Evolutionary conservation across 495 filamentous ascomycete species (phyloP).

Genomic region (Beverwykella pulmonaria): DNA sequence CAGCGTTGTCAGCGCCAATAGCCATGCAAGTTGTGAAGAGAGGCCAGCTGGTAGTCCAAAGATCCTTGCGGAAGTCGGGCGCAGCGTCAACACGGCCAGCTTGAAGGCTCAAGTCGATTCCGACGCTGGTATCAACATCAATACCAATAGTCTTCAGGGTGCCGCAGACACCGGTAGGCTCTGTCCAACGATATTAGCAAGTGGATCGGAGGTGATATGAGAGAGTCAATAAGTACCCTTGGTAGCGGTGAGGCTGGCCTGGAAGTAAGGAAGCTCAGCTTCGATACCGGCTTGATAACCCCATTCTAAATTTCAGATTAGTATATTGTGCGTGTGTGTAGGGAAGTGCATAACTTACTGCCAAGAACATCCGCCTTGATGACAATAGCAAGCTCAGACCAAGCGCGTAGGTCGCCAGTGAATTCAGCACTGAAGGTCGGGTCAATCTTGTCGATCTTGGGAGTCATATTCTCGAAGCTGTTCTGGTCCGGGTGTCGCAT

Average conservation of each 20-base stretch:
- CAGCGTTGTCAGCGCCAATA: slow-evolving; percentile 8
- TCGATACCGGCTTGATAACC: slow-evolving; percentile 18
- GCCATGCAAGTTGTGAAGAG: slow-evolving; percentile 18
- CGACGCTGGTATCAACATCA: slow-evolving; percentile 10
- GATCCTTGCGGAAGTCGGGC: slow-evolving; percentile 10
- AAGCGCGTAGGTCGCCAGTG: slow-evolving; percentile 1
- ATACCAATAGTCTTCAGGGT: slow-evolving; percentile 12
- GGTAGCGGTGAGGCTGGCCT: slow-evolving; percentile 8
- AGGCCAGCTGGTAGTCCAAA: slow-evolving; percentile 18
- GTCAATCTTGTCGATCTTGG: slow-evolving; percentile 15
- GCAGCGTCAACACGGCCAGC: slow-evolving; percentile 15
- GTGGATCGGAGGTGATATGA: too few relatives aligned
- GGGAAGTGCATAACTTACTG: neutral
- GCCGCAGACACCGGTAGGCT: slow-evolving; percentile 16
- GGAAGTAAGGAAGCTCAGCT: slow-evolving; percentile 22
- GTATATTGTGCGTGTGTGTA: neutral
- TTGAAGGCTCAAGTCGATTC: slow-evolving; percentile 21
- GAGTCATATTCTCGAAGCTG: slow-evolving; percentile 11
- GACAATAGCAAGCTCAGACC: slow-evolving; percentile 16
- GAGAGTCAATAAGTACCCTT: neutral
- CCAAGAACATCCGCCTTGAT: slow-evolving; percentile 17
- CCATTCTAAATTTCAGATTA: neutral
- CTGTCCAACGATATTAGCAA: too few relatives aligned
- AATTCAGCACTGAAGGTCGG: slow-evolving; percentile 12
- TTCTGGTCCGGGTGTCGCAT: slow-evolving; percentile 3